Conservation (phyloP, 225 moss, liverwort and hornwort genomes). For the Anthoceros angustus region DNA sequence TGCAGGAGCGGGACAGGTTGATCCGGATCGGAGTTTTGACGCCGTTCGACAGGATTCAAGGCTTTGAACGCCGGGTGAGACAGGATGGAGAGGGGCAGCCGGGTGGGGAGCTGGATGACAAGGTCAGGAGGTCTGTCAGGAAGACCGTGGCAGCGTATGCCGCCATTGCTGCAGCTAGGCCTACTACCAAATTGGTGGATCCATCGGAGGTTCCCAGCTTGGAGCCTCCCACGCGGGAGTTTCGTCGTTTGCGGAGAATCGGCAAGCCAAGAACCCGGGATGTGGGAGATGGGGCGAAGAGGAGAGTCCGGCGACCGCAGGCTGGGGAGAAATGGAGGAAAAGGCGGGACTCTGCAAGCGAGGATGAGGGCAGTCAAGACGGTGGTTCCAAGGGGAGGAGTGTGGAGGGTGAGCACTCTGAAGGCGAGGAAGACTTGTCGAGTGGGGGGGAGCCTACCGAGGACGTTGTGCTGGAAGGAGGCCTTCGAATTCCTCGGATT, state of each 20-base stretch:
- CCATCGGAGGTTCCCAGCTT: conserved; percentile 57
- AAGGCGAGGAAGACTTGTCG: no score
- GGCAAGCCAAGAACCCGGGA: conserved; percentile 34
- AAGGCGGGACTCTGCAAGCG: conserved; percentile 21
- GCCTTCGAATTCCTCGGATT: conserved; percentile 51
- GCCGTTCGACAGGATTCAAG: conserved; percentile 79
- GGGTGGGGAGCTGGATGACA: conserved; percentile 36
- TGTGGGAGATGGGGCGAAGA: conserved; percentile 23
- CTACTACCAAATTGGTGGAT: conserved; percentile 67
- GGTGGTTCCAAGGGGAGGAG: no score
- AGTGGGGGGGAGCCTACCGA: no score
- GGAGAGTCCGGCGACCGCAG: conserved; percentile 56
- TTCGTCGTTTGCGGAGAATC: conserved; percentile 62
- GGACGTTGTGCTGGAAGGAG: conserved; percentile 77
- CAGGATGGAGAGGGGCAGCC: conserved; percentile 7
- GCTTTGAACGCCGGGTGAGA: conserved; percentile 64
- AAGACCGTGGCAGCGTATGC: conserved; percentile 66
- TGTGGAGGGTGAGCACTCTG: no score
- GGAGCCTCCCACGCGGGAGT: conserved; percentile 74
- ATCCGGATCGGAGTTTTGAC: conserved; percentile 87
- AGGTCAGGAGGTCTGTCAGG: conserved; percentile 49
- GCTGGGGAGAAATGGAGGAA: conserved; percentile 66
- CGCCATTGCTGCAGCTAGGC: conserved; percentile 61
- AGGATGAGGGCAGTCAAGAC: no score
- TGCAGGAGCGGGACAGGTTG: conserved; percentile 86